Percentiles rank a stretch among this genome's conserved stretches.
Evolutionary conservation across 2,329 filamentous ascomycete species (phyloP).

Genomic region (Xylaria sp.): DNA sequence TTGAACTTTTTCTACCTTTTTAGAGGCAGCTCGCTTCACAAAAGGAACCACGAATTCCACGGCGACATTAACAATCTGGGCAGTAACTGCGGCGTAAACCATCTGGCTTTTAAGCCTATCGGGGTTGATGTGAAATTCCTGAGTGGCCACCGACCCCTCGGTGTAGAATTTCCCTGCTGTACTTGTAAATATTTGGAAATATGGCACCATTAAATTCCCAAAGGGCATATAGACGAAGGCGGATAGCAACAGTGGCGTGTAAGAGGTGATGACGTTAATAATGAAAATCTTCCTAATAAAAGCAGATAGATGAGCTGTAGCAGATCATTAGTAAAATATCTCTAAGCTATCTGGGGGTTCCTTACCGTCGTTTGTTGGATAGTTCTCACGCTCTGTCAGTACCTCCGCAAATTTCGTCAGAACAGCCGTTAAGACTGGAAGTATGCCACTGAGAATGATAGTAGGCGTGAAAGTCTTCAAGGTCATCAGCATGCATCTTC

Average conservation of each 20-base stretch:
- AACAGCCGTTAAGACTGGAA: conserved; percentile 80
- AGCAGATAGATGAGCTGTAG: conserved; percentile 77
- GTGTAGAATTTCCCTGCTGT: conserved; percentile 81
- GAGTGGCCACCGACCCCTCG: conserved; percentile 74
- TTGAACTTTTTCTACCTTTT: conserved; percentile 82
- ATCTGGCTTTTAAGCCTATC: conserved; percentile 87
- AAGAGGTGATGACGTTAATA: conserved; percentile 96
- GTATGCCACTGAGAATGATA: conserved; percentile 81
- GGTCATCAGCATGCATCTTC: conserved; percentile 29
- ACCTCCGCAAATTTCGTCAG: conserved; percentile 80
- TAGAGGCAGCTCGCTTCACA: conserved; percentile 79
- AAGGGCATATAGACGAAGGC: conserved; percentile 97
- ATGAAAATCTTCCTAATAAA: conserved; percentile 95
- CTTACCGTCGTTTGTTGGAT: conserved; percentile 80
- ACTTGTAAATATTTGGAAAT: conserved; percentile 83
- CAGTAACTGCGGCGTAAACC: conserved; percentile 95
- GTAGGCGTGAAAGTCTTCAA: conserved; percentile 85
- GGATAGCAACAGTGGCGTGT: conserved; percentile 90
- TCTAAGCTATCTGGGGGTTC: background rate
- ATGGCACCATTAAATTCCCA: conserved; percentile 82
- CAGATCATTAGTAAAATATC: conserved; percentile 39
- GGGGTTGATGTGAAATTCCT: conserved; percentile 83
- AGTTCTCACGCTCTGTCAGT: conserved; percentile 89
- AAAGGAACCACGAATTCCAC: conserved; percentile 89
- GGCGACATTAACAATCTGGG: conserved; percentile 87